Percentiles rank a stretch among this genome's conserved stretches.
Evolutionary conservation across 2,329 filamentous ascomycete genomes (phyloP).

Genomic region (Aspergillus fructus): DNA sequence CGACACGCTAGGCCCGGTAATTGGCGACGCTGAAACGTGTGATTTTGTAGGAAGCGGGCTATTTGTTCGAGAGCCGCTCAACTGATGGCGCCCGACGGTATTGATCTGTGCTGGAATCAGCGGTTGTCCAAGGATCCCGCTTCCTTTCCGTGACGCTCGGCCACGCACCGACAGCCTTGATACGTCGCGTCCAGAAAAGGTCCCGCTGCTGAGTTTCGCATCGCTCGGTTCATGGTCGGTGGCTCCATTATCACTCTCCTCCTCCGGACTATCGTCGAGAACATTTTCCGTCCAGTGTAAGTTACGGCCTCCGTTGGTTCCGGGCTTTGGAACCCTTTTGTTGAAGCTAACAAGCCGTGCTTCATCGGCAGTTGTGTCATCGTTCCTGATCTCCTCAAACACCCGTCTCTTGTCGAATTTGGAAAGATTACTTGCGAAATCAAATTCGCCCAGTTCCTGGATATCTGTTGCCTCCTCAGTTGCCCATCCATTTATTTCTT

Average conservation of each 20-base stretch:
- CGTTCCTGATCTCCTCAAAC: slow-evolving; percentile 87
- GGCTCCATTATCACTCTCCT: slow-evolving; percentile 75
- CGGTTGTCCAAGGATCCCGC: slow-evolving; percentile 38
- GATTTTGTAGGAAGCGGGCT: slow-evolving; percentile 42
- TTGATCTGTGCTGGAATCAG: slow-evolving; percentile 35
- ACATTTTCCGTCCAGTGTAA: slow-evolving; percentile 91
- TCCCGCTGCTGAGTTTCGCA: slow-evolving; percentile 46
- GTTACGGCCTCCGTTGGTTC: slow-evolving; percentile 81
- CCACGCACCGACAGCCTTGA: slow-evolving; percentile 39
- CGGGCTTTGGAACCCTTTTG: slow-evolving; percentile 60
- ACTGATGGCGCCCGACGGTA: slow-evolving; percentile 34
- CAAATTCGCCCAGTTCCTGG: slow-evolving; percentile 89
- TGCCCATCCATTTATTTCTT: slow-evolving; percentile 79
- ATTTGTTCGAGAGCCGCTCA: slow-evolving; percentile 37
- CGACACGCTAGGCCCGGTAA: slow-evolving; percentile 36
- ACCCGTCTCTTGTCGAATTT: slow-evolving; percentile 93
- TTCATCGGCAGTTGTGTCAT: slow-evolving; percentile 85
- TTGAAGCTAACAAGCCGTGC: slow-evolving; percentile 91
- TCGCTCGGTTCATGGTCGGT: slow-evolving; percentile 44
- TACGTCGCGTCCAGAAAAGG: slow-evolving; percentile 44
- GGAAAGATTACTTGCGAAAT: slow-evolving; percentile 83
- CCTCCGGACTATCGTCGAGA: slow-evolving; percentile 70
- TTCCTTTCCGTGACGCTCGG: slow-evolving; percentile 44
- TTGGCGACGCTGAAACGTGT: slow-evolving; percentile 43
- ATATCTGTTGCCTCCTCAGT: slow-evolving; percentile 95